phyloP scores from a whole-genome alignment of 2,329 filamentous ascomycete species.

The Lojkania enalia region DNA sequence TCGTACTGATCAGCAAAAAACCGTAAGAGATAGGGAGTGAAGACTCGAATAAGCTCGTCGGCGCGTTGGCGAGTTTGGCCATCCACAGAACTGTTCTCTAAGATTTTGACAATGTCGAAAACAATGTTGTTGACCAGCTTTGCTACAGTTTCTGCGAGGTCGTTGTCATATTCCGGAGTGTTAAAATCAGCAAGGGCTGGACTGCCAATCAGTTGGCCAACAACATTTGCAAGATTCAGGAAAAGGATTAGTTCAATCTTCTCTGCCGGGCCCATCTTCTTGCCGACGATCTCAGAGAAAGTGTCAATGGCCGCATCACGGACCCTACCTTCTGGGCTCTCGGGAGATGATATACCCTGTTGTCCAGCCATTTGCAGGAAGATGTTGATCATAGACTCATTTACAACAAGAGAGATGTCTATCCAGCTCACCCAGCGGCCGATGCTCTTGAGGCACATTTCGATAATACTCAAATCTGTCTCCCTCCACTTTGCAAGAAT shows the following conservation, averaged over 20 bases:
- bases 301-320: constrained; percentile 91
- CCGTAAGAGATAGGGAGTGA: constrained; percentile 83
- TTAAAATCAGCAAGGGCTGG: constrained; percentile 77
- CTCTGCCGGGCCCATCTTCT: constrained; percentile 94
- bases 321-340: constrained; percentile 69
- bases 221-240: constrained; percentile 82
- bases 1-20: constrained; percentile 99
- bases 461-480: constrained; percentile 70
- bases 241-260: constrained; percentile 94
- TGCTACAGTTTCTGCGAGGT: constrained; percentile 91
- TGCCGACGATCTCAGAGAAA: constrained; percentile 92
- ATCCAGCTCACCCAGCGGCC: constrained; percentile 99
- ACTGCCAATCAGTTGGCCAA: constrained; percentile 82
- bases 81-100: constrained; percentile 70
- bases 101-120: constrained; percentile 80
- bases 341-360: constrained; percentile 61
- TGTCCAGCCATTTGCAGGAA: constrained; percentile 85
- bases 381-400: constrained; percentile 74
- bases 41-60: constrained; percentile 78
- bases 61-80: constrained; percentile 71
- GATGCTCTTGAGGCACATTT: constrained; percentile 88
- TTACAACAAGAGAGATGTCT: constrained; percentile 91
- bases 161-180: constrained; percentile 88
- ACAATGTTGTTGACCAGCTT: constrained; percentile 92
- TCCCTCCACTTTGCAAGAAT: constrained; percentile 78